A percentile compares a stretch with the other conserved stretches of the same genome.
Evolutionary conservation across 495 filamentous ascomycete genomes (phyloP).

Genomic region (Xylaria grammica): DNA sequence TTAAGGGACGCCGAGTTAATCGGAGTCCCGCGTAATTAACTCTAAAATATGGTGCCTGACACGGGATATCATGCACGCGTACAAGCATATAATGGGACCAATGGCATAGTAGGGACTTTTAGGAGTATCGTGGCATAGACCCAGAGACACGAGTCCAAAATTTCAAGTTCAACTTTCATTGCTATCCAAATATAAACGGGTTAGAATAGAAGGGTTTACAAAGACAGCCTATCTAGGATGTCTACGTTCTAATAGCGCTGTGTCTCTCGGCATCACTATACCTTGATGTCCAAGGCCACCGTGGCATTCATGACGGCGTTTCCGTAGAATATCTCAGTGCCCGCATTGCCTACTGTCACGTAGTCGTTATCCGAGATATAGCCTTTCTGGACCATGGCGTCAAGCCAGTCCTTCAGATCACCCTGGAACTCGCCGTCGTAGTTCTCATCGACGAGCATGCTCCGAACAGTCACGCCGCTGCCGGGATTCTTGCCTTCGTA

Average conservation of each 20-base stretch:
- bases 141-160: not conserved
- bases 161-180: not conserved
- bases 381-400: slow-evolving; percentile 36
- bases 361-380: slow-evolving; percentile 35
- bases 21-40: too few relatives aligned
- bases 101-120: not conserved
- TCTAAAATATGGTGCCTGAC: too few relatives aligned
- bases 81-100: not conserved
- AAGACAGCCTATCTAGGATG: too few relatives aligned
- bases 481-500: slow-evolving; percentile 42
- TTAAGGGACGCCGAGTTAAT: not conserved
- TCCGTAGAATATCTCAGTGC: slow-evolving; percentile 46
- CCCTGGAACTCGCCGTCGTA: slow-evolving; percentile 43
- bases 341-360: slow-evolving; percentile 48
- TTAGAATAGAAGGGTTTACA: too few relatives aligned
- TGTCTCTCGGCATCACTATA: slow-evolving; percentile 20
- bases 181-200: too few relatives aligned
- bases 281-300: slow-evolving; percentile 39
- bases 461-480: slow-evolving; percentile 45
- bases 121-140: not conserved
- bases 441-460: slow-evolving; percentile 40
- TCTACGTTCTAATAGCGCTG: too few relatives aligned
- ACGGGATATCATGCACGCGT: too few relatives aligned
- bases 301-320: slow-evolving; percentile 38
- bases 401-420: slow-evolving; percentile 48